These are phyloP conservation scores for Cladobotryum protrusum DNA, from an alignment of 2,329 filamentous ascomycete species.

Conservation along the genomic window DNA sequence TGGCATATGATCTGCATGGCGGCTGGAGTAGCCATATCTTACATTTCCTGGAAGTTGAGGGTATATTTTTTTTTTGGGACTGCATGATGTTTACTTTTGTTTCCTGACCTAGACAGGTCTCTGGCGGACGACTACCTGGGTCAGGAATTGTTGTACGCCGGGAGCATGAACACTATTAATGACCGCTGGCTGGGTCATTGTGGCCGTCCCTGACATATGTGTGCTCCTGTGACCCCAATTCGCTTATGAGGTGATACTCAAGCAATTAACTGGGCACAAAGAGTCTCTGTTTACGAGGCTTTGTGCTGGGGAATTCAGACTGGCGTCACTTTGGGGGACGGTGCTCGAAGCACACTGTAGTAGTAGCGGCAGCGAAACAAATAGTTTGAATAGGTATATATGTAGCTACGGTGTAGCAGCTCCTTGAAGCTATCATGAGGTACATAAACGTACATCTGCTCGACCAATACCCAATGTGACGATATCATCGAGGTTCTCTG, in stretches of 20 bases:
- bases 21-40: conserved; percentile 7
- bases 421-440: too few species aligned
- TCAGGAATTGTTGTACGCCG: background rate
- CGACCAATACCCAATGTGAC: background rate
- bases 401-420: background rate
- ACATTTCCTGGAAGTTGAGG: background rate
- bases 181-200: background rate
- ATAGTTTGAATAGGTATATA: background rate
- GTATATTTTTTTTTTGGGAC: background rate
- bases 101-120: conserved; percentile 5
- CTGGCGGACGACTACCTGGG: background rate
- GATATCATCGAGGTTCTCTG: too few species aligned
- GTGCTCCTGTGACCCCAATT: background rate
- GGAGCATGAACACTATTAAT: background rate
- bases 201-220: background rate
- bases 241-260: background rate
- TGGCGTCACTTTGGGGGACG: background rate
- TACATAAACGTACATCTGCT: background rate
- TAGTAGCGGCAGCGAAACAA: background rate
- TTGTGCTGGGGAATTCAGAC: background rate
- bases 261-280: too few species aligned
- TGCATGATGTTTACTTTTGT: conserved; percentile 5
- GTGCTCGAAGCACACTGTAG: background rate
- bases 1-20: conserved; percentile 7
- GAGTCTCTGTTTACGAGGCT: too few species aligned